These are phyloP conservation scores for Hibiscus mutabilis DNA, from an alignment of 345 rosid genomes.

Conservation along the genomic window DNA sequence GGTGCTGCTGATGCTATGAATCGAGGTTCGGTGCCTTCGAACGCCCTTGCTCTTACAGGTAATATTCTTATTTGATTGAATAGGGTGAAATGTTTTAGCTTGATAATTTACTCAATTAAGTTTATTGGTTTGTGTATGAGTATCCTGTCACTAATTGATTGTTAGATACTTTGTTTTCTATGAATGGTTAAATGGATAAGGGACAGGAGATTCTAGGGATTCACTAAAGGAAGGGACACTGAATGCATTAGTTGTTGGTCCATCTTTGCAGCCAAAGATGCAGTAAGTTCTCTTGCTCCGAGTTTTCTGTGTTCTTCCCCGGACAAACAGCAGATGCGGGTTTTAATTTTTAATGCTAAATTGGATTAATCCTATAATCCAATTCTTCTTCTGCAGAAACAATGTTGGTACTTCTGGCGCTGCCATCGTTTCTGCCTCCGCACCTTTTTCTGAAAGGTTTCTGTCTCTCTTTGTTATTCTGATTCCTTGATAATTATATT, in stretches of 20 bases:
- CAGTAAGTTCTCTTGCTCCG: slow-evolving; percentile 33
- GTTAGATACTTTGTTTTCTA: not conserved
- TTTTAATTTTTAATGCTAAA: not conserved
- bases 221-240: slow-evolving; percentile 44
- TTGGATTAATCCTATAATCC: not conserved
- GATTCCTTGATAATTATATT: not conserved
- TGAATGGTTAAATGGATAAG: slow-evolving; percentile 28
- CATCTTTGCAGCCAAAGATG: slow-evolving; percentile 60
- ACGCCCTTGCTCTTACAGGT: slow-evolving; percentile 75
- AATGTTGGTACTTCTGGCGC: slow-evolving; percentile 47
- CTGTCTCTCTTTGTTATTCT: not conserved
- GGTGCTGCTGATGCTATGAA: slow-evolving; percentile 16
- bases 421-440: slow-evolving; percentile 51
- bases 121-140: not conserved
- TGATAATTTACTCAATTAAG: not conserved
- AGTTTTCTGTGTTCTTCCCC: not conserved
- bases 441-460: slow-evolving; percentile 72
- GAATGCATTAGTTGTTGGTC: slow-evolving; percentile 77
- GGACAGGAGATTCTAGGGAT: slow-evolving; percentile 52
- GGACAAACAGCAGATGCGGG: not conserved
- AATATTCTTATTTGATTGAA: not conserved
- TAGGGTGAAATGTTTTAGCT: not conserved
- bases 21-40: slow-evolving; percentile 38
- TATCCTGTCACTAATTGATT: not conserved
- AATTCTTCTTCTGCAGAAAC: slow-evolving; percentile 35